Conservation (phyloP, 1,139 yeast species). For the Blastobotrys elegans region DNA sequence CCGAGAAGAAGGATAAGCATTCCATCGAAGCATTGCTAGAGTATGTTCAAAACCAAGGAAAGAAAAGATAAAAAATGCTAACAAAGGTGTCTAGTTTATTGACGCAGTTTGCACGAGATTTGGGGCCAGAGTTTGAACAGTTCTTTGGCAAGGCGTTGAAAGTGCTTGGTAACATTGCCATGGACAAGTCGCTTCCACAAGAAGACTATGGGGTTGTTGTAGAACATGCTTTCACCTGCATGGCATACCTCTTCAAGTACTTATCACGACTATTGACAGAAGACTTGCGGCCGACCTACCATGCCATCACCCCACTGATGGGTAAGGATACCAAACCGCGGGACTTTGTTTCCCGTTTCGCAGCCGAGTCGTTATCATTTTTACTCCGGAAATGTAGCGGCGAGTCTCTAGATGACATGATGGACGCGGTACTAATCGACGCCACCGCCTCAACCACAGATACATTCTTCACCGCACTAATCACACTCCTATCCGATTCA, state of each 20-base stretch:
- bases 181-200: slow-evolving; percentile 5
- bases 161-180: slow-evolving; percentile 27
- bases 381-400: slow-evolving; percentile 64
- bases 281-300: slow-evolving; percentile 66
- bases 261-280: slow-evolving; percentile 57
- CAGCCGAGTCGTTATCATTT: slow-evolving; percentile 88
- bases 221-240: slow-evolving; percentile 78
- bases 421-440: slow-evolving; percentile 49
- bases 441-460: slow-evolving; percentile 38
- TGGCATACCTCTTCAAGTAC: slow-evolving; percentile 88
- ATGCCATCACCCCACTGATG: slow-evolving; percentile 59
- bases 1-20: slow-evolving; percentile 54
- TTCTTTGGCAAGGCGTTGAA: slow-evolving; percentile 54
- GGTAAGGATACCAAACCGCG: slow-evolving; percentile 43
- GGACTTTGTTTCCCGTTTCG: slow-evolving; percentile 68
- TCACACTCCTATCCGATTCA: slow-evolving; percentile 65
- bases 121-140: slow-evolving; percentile 84
- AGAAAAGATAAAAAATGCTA: neutral
- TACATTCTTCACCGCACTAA: slow-evolving; percentile 52
- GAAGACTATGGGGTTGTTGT: slow-evolving; percentile 31
- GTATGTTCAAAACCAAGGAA: slow-evolving; percentile 22
- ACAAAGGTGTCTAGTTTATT: slow-evolving; percentile 40
- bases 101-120: slow-evolving; percentile 84
- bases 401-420: slow-evolving; percentile 44
- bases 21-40: slow-evolving; percentile 82